These are phyloP conservation scores for Salix suchowensis DNA, from an alignment of 345 rosid species.

Conservation along the genomic window DNA sequence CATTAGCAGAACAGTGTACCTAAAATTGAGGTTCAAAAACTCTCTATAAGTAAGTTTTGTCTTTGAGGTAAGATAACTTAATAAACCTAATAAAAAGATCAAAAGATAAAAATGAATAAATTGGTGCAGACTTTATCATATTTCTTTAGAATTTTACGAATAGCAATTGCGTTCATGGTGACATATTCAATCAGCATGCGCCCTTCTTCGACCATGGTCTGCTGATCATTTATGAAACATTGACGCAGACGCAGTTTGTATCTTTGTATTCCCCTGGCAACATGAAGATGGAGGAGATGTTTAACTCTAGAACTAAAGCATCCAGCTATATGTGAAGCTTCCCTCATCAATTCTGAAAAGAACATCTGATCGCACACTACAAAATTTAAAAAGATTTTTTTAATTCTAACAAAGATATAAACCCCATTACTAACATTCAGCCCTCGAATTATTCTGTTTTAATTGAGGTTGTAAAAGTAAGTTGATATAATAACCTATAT, in stretches of 20 bases:
- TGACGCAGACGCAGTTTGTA: constrained; percentile 45
- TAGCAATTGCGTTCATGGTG: constrained; percentile 83
- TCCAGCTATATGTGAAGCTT: constrained; percentile 73
- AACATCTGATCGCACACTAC: constrained; percentile 80
- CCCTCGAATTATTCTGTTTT: background rate
- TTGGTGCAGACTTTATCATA: constrained; percentile 65
- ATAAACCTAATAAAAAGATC: background rate
- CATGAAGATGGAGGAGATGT: constrained; percentile 74
- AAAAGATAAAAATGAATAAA: background rate
- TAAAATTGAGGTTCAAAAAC: constrained; percentile 19
- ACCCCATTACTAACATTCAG: background rate
- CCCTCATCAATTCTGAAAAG: constrained; percentile 80
- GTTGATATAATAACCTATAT: background rate
- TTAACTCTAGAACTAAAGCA: constrained; percentile 74
- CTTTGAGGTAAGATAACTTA: background rate
- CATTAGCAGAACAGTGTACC: constrained; percentile 80
- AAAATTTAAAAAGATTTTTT: constrained; percentile 7
- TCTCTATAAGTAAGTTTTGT: constrained; percentile 1
- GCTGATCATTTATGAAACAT: constrained; percentile 59
- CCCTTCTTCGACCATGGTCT: constrained; percentile 62
- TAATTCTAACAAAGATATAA: background rate
- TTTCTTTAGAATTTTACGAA: constrained; percentile 85
- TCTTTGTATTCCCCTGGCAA: constrained; percentile 68
- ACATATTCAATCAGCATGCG: constrained; percentile 68
- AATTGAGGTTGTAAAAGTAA: background rate